Evolutionary conservation across 2,329 filamentous ascomycete species (phyloP).

Genomic region (Paracoccidioides lutzii): DNA sequence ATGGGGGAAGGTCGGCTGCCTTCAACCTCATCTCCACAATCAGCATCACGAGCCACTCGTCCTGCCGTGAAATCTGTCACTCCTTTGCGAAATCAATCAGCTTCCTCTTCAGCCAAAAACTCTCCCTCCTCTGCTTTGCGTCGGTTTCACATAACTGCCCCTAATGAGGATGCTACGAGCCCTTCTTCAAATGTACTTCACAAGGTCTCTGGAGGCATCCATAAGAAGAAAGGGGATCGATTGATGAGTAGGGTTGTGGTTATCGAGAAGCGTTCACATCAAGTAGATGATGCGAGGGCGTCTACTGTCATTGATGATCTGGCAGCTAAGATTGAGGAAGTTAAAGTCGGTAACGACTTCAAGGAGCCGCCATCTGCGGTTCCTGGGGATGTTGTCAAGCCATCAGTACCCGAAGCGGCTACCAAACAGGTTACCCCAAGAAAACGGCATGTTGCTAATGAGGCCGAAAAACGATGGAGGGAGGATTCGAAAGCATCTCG

Average conservation of each 20-base stretch:
- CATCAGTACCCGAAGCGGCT: background rate
- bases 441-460: conserved; percentile 30
- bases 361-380: conserved; percentile 4
- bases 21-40: background rate
- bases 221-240: conserved; percentile 23
- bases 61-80: background rate
- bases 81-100: background rate
- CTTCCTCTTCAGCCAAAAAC: background rate
- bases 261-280: conserved; percentile 25
- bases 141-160: conserved; percentile 29
- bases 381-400: conserved; percentile 2
- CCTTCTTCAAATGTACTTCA: conserved; percentile 12
- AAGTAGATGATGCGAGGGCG: conserved; percentile 6
- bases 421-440: conserved; percentile 12
- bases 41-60: background rate
- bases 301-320: conserved; percentile 22
- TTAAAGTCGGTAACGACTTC: conserved; percentile 2
- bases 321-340: conserved; percentile 11
- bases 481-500: conserved; percentile 18
- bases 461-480: conserved; percentile 28
- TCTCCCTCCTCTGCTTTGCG: conserved; percentile 16
- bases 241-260: conserved; percentile 23
- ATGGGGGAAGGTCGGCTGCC: background rate
- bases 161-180: conserved; percentile 7
- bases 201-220: conserved; percentile 21